Percentiles rank a stretch among this genome's conserved stretches.
Evolutionary conservation across 495 filamentous ascomycete genomes (phyloP).

Genomic region (Lepraria neglecta): DNA sequence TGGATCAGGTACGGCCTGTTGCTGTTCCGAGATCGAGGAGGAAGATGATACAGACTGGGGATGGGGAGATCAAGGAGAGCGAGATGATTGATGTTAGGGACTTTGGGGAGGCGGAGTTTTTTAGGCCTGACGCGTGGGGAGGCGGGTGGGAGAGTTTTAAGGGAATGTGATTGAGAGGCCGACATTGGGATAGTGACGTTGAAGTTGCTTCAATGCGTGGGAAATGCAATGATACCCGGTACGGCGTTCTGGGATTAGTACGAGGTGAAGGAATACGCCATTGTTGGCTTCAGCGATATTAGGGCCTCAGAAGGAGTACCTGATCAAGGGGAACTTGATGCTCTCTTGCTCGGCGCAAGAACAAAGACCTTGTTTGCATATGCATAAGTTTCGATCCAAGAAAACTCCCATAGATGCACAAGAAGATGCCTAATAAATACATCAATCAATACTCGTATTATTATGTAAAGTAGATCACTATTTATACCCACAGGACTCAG

Average conservation of each 20-base stretch:
- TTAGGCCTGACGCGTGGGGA: constrained; percentile 16
- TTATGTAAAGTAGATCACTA: too few species aligned
- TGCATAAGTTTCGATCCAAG: too few species aligned
- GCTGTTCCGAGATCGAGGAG: constrained; percentile 13
- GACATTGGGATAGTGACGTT: neutral
- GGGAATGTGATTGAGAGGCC: neutral
- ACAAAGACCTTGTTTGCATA: too few species aligned
- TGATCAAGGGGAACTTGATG: neutral
- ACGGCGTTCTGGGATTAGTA: neutral
- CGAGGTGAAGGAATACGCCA: too few species aligned
- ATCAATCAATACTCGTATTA: too few species aligned
- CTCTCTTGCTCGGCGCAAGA: neutral
- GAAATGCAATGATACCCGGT: constrained; percentile 8
- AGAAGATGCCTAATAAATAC: too few species aligned
- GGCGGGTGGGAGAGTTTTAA: neutral
- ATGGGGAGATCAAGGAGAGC: constrained; percentile 23
- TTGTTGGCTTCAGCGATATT: neutral
- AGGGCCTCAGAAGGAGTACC: too few species aligned
- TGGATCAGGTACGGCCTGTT: constrained; percentile 11
- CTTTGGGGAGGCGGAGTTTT: constrained; percentile 26
- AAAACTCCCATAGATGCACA: too few species aligned
- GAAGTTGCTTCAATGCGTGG: neutral
- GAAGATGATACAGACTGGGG: constrained; percentile 1
- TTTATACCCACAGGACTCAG: neutral
- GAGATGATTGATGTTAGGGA: constrained; percentile 21